These are phyloP conservation scores for Aspergillus mulundensis DNA, from an alignment of 495 filamentous ascomycete genomes.

Conservation along the genomic window DNA sequence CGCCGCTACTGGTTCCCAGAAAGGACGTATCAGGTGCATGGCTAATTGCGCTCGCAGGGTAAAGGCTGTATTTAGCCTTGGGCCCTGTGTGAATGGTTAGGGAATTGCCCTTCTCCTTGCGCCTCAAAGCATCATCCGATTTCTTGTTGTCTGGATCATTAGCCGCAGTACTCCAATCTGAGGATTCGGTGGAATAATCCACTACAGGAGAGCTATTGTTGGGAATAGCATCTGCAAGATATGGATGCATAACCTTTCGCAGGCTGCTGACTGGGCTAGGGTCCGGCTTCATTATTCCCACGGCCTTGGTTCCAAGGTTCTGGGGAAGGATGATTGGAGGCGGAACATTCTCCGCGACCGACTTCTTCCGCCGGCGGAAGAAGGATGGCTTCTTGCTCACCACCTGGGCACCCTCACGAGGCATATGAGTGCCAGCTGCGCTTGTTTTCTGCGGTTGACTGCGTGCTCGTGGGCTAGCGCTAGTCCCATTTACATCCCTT, in stretches of 20 bases:
- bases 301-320: conserved; percentile 24
- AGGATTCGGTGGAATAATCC: conserved; percentile 22
- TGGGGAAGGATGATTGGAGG: conserved; percentile 46
- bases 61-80: conserved; percentile 26
- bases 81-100: conserved; percentile 19
- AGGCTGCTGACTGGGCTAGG: conserved; percentile 84
- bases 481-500: conserved; percentile 21
- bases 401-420: conserved; percentile 47
- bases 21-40: conserved; percentile 42
- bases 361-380: conserved; percentile 91
- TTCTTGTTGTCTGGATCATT: conserved; percentile 17
- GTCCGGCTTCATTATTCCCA: conserved; percentile 37
- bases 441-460: conserved; percentile 25
- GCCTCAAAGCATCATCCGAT: conserved; percentile 14
- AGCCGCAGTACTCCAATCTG: conserved; percentile 15
- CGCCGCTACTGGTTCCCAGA: conserved; percentile 49
- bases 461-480: conserved; percentile 20
- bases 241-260: conserved; percentile 86
- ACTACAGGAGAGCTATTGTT: conserved; percentile 14
- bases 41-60: conserved; percentile 23
- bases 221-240: conserved; percentile 43
- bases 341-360: conserved; percentile 54
- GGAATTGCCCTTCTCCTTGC: conserved; percentile 27
- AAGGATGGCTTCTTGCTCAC: conserved; percentile 92
- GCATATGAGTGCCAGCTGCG: conserved; percentile 24